Evolutionary conservation across 768 basidiomycete species (phyloP).

Genomic region (Suillus placidus): DNA sequence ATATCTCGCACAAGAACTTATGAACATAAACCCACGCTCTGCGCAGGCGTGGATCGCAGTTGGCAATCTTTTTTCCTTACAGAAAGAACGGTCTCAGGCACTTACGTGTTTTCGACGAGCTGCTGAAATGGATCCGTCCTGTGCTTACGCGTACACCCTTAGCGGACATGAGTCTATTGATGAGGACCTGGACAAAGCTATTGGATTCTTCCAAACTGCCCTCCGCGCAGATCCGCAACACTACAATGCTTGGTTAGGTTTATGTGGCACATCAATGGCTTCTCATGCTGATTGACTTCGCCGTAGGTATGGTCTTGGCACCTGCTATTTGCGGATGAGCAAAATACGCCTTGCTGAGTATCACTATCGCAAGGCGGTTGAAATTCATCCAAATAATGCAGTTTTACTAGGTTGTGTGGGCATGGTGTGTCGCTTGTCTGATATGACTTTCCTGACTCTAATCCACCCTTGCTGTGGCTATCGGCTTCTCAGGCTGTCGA

Average conservation of each 20-base stretch:
- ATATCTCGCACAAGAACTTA: conserved; percentile 89
- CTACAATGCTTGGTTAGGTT: conserved; percentile 94
- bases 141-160: conserved; percentile 94
- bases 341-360: conserved; percentile 94
- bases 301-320: conserved; percentile 95
- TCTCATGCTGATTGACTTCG: conserved; percentile 30
- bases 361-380: conserved; percentile 89
- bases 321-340: conserved; percentile 93
- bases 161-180: conserved; percentile 97
- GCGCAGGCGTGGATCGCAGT: conserved; percentile 95
- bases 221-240: conserved; percentile 90
- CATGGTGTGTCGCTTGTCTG: conserved; percentile 66
- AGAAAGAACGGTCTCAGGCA: conserved; percentile 92
- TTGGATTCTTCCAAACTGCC: conserved; percentile 89
- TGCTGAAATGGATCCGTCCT: conserved; percentile 82
- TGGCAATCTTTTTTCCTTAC: conserved; percentile 93
- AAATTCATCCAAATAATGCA: conserved; percentile 93
- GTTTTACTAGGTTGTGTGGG: conserved; percentile 97
- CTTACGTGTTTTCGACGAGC: conserved; percentile 94
- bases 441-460: conserved; percentile 23
- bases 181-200: conserved; percentile 91
- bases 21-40: conserved; percentile 80
- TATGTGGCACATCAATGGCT: background rate
- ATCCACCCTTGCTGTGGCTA: conserved; percentile 11
- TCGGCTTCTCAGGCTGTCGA: conserved; percentile 73